Conservation (phyloP, 306 rosid species). For the Echinosophora koreensis region DNA sequence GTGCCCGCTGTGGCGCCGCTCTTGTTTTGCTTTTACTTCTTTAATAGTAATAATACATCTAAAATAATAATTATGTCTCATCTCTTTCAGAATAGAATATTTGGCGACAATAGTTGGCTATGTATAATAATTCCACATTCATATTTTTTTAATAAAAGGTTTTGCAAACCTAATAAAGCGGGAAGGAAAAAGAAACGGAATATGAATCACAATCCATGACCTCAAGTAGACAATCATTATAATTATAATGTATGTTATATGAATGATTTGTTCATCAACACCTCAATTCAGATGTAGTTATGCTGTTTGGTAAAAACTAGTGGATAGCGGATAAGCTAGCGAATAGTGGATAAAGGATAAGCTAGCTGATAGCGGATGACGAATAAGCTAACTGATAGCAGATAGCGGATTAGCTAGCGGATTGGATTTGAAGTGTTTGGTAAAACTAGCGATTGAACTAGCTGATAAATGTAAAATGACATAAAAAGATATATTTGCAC, state of each 20-base stretch:
- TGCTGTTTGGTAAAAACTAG: too few relatives aligned
- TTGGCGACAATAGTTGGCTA: not conserved
- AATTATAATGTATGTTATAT: not conserved
- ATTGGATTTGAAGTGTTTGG: too few relatives aligned
- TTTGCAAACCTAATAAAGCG: not conserved
- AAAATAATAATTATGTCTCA: constrained; percentile 3
- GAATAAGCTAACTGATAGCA: too few relatives aligned
- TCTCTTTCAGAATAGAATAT: not conserved
- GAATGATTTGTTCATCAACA: not conserved
- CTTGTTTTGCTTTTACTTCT: not conserved
- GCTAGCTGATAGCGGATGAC: too few relatives aligned
- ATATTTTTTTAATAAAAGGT: not conserved
- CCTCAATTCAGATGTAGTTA: not conserved
- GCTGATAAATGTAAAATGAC: too few relatives aligned
- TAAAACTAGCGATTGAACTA: too few relatives aligned
- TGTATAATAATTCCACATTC: not conserved
- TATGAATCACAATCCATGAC: not conserved
- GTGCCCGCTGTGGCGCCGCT: constrained; percentile 40
- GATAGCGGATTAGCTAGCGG: too few relatives aligned
- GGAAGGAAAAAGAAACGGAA: not conserved
- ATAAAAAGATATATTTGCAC: too few relatives aligned
- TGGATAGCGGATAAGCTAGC: too few relatives aligned
- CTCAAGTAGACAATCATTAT: not conserved
- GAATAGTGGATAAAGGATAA: too few relatives aligned
- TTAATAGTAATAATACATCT: not conserved